Evolutionary conservation across 129 eudicot species (phyloP), one percentile per base, ranked within the genome.

Genomic region (sunflower (Helianthus annuus)): DNA sequence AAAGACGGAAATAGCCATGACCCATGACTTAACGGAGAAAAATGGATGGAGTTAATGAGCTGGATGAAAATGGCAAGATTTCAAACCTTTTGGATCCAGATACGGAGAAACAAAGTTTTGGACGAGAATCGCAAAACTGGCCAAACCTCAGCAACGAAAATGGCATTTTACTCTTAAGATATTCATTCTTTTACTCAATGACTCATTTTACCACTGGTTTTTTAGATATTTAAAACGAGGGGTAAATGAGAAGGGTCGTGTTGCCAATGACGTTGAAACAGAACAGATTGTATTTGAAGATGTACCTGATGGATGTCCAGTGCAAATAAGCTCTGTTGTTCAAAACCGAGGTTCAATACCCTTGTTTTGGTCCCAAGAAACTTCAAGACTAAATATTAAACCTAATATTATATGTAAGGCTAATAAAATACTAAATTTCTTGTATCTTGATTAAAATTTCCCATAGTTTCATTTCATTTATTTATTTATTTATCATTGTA

Each of bases 311-410:
- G 89, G 87, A 79, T 71, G 71, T 61, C 69, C 84, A 1, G 70
- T 75, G 48, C 91, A 82, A 66, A 90, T 94, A 74, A 90, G 86
- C 76, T 87, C 98, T 45, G 92, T 88, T 66, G 98, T 94, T 79
- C 98, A 94, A 81, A 88, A 82, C 79, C 83, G 98, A 61, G 98
- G 98, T 72, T 94, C 98, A 45, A 94, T 94, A 76, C 97, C 98
- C 42, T 84, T 94, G 73, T 88, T 94, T 70, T 94, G 98, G 98
- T 94, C 98, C 15, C 98, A 94, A 68, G 98, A 94, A 75, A 94
- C 98, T 72, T 90, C 97, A 48, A 67, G 91, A 54, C 82, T 90
- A 78, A 87, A 87, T 81, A 86, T 94, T 17, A 87, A 77, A 64
- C 98, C 98, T 56, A 87, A 88, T 74, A 94, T 94, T 59, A 88